phyloP scores from a whole-genome alignment of 2,329 filamentous ascomycete species.

The Lachnellula willkommii region DNA sequence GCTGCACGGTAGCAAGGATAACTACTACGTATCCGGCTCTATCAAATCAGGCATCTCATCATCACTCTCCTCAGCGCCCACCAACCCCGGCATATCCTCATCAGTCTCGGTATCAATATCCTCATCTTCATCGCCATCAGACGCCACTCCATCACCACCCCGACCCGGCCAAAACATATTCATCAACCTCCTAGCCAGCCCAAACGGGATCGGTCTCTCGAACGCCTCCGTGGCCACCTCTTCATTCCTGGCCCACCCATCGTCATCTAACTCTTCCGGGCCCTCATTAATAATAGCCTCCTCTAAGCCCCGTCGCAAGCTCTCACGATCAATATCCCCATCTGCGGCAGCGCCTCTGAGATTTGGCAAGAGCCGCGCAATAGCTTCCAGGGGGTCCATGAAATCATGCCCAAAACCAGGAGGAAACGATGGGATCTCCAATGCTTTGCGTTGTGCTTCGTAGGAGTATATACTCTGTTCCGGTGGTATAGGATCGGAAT shows the following conservation, averaged over 20 bases:
- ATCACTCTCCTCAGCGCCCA: slow-evolving; percentile 11
- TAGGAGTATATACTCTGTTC: slow-evolving; percentile 29
- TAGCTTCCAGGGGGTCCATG: slow-evolving; percentile 25
- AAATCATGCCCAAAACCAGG: slow-evolving; percentile 5
- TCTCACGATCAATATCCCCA: neutral
- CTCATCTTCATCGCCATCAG: neutral
- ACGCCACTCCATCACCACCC: neutral
- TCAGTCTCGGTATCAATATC: slow-evolving; percentile 1
- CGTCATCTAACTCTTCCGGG: neutral
- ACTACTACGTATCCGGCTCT: slow-evolving; percentile 1
- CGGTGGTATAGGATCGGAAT: slow-evolving; percentile 32
- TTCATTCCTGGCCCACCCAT: neutral
- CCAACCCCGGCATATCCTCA: slow-evolving; percentile 2
- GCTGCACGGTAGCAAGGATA: neutral
- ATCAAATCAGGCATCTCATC: slow-evolving; percentile 15
- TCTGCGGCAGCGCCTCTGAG: neutral
- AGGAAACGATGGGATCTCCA: slow-evolving; percentile 2
- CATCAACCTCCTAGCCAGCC: slow-evolving; percentile 15
- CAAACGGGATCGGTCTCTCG: neutral
- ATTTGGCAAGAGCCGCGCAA: slow-evolving; percentile 22
- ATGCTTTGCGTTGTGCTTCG: slow-evolving; percentile 14
- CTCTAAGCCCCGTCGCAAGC: slow-evolving; percentile 1
- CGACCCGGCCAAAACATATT: slow-evolving; percentile 18
- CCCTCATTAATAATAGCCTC: neutral
- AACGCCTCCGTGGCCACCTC: neutral